phyloP scores from a whole-genome alignment of 768 basidiomycete species.

The Rhodotorula graminis region DNA sequence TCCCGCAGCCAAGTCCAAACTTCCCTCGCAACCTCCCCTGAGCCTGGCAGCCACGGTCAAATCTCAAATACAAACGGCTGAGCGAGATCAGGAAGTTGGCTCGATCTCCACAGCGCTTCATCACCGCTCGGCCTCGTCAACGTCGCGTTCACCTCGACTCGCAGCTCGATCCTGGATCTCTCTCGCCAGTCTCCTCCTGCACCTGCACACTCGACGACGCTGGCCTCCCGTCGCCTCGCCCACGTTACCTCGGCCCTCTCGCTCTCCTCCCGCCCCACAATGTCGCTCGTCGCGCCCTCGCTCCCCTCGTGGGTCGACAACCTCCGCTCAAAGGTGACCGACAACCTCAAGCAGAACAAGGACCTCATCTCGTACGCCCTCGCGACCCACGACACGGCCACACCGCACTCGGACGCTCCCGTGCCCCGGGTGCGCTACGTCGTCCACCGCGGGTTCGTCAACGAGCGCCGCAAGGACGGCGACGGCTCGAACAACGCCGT shows the following conservation, averaged over 20 bases:
- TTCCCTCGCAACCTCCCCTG: no score
- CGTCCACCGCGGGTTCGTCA: conserved; percentile 36
- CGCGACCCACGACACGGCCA: conserved; percentile 5
- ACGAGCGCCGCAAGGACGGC: conserved; percentile 31
- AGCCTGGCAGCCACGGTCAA: no score
- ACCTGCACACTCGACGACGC: no score
- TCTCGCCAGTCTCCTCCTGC: no score
- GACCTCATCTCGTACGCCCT: conserved; percentile 31
- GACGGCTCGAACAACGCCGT: conserved; percentile 18
- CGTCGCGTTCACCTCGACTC: no score
- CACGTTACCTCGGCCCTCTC: background rate
- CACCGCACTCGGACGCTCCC: background rate
- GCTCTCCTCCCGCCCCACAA: background rate
- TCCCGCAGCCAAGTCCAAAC: no score
- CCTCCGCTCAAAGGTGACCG: conserved; percentile 11
- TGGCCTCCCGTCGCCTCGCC: no score
- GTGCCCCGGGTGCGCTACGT: conserved; percentile 29
- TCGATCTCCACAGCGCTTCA: no score
- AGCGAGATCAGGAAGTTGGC: no score
- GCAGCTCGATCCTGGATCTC: no score
- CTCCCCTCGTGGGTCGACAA: conserved; percentile 23
- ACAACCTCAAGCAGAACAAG: conserved; percentile 28
- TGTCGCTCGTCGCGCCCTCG: background rate
- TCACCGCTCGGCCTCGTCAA: no score
- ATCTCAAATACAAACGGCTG: no score